Evolutionary conservation across 2,329 filamentous ascomycete species (phyloP), one percentile per base, ranked within the genome.

Genomic region (Xylariaceae sp.): DNA sequence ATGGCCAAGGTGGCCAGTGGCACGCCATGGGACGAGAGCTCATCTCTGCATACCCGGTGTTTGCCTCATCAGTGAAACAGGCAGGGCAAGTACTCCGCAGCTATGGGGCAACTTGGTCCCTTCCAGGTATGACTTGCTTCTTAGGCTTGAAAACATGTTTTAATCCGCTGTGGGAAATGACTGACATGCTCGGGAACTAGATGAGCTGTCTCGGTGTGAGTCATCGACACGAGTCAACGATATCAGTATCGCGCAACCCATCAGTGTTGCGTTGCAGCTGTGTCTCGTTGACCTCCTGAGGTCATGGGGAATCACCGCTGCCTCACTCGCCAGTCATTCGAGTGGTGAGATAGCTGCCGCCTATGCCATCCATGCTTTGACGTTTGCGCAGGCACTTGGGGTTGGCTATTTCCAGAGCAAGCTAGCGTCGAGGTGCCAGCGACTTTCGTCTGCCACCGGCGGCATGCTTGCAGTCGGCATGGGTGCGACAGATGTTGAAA

Each of bases 331-430:
- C n/a, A 60, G 61, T 1, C 61, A 64, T 35, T 63, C 60, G 1
- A 59, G 57, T 14, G 61, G 61, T 5, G 61, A 64, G 28, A 63
- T 64, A 27, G 61, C 47, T 6, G 62, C 63, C 1, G 63, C 60
- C 1, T 65, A 63, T 40, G 60, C 61, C 3, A 56, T 58, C 9
- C 58, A 60, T 1, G 49, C 57, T 21, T 30, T 67, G 3, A 53
- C 51, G 4, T 51, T 55, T 3, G 37, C 50, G 11, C 43, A 46
- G 2, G 50, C 49, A 8, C 52, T 49, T 49, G 49, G 42, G 5
- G 49, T 53, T 17, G 49, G 49, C 3, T 53, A 53, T 36, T 45
- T 50, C 22, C 43, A 49, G 25, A n/a, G n/a, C n/a, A n/a, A n/a
- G n/a, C n/a, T n/a, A n/a, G n/a, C n/a, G 12, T 6, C 12, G 7